A percentile compares a stretch with the other conserved stretches of the same genome.
Conservation (phyloP, 129 eudicot genomes). For the Pseudognaphalium luteoalbum region DNA sequence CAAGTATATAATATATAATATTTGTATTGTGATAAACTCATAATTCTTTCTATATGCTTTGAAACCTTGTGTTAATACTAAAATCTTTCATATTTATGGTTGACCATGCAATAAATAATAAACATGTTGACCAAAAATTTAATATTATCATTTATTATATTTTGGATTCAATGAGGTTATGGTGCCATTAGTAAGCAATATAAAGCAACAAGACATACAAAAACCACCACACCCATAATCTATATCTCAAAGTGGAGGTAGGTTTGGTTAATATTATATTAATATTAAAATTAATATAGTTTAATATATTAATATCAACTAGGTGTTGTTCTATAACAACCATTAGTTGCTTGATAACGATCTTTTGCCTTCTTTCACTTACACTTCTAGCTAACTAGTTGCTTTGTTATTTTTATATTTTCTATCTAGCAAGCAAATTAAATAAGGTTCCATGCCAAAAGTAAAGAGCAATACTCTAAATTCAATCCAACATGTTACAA, state of each 20-base stretch:
- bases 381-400: slow-evolving; percentile 10
- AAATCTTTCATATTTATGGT: neutral
- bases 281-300: neutral
- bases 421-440: neutral
- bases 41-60: neutral
- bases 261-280: slow-evolving; percentile 13
- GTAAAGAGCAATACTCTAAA: slow-evolving; percentile 2
- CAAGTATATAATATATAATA: neutral
- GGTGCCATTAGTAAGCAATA: slow-evolving; percentile 32
- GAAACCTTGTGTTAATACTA: neutral
- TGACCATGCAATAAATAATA: slow-evolving; percentile 15
- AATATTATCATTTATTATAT: neutral
- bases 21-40: neutral
- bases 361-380: slow-evolving; percentile 26
- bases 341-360: slow-evolving; percentile 33
- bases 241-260: slow-evolving; percentile 24
- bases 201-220: slow-evolving; percentile 19
- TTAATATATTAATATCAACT: neutral
- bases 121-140: slow-evolving; percentile 16
- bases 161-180: slow-evolving; percentile 11
- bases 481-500: slow-evolving; percentile 2
- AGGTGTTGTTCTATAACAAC: slow-evolving; percentile 26
- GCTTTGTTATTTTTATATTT: slow-evolving; percentile 2
- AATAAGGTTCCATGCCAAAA: neutral
- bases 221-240: slow-evolving; percentile 22